phyloP scores from a whole-genome alignment of 2,329 filamentous ascomycete genomes.

The Coleophoma crateriformis region DNA sequence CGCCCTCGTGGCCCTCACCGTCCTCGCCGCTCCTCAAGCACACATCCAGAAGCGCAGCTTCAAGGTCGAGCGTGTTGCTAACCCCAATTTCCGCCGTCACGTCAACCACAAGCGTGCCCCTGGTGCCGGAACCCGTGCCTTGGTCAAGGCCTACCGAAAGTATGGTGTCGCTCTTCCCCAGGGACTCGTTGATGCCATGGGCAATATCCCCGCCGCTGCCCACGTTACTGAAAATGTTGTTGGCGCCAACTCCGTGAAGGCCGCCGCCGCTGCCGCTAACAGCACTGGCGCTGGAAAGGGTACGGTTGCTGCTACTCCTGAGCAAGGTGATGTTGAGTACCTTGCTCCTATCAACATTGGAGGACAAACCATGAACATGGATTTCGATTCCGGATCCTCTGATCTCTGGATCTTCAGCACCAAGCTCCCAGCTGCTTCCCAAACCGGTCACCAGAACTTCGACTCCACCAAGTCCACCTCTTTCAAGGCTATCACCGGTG shows the following conservation, averaged over 20 bases:
- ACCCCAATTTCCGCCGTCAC: slow-evolving; percentile 36
- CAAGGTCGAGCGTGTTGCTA: slow-evolving; percentile 24
- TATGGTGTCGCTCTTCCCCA: slow-evolving; percentile 50
- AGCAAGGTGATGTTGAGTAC: slow-evolving; percentile 32
- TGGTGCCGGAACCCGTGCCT: slow-evolving; percentile 35
- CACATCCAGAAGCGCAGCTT: slow-evolving; percentile 34
- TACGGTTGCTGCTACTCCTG: slow-evolving; percentile 57
- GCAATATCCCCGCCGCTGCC: slow-evolving; percentile 8
- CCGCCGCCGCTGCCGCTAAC: slow-evolving; percentile 8
- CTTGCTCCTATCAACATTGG: slow-evolving; percentile 22
- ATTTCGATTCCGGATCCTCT: slow-evolving; percentile 28
- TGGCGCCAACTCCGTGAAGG: background rate
- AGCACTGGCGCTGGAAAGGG: slow-evolving; percentile 37
- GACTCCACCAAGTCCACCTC: slow-evolving; percentile 22
- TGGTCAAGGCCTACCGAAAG: slow-evolving; percentile 64
- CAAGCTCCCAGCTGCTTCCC: slow-evolving; percentile 20
- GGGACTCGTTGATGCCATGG: slow-evolving; percentile 32
- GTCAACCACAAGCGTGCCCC: slow-evolving; percentile 9
- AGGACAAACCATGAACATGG: slow-evolving; percentile 25
- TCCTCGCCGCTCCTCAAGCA: slow-evolving; percentile 40
- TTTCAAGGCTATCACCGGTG: slow-evolving; percentile 21
- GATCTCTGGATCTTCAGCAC: slow-evolving; percentile 31
- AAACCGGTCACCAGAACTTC: slow-evolving; percentile 25
- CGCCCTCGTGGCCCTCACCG: slow-evolving; percentile 36
- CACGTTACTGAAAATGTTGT: slow-evolving; percentile 4